A percentile compares a stretch with the other conserved stretches of the same genome.
Conservation (phyloP, 768 basidiomycete species). For the Lentinus tigrinus region DNA sequence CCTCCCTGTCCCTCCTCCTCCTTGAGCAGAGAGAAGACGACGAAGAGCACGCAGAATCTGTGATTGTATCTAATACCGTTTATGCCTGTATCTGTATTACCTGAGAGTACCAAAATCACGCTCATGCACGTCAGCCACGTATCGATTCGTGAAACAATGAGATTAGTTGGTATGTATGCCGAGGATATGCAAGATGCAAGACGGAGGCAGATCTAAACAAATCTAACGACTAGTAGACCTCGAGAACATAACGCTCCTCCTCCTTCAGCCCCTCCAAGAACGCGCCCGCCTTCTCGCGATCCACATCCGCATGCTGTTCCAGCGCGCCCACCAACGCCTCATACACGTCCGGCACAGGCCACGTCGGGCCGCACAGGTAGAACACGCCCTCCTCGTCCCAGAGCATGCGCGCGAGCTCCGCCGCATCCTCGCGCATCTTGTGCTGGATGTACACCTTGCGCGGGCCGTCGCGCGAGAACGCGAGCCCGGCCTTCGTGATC, state of each 20-base stretch:
- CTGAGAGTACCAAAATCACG: too few species aligned
- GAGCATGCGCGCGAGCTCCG: slow-evolving; percentile 71
- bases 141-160: too few species aligned
- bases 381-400: slow-evolving; percentile 77
- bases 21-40: background rate
- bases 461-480: slow-evolving; percentile 92
- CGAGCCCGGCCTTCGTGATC: slow-evolving; percentile 88
- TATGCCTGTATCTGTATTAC: too few species aligned
- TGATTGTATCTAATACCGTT: too few species aligned
- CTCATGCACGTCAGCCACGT: too few species aligned
- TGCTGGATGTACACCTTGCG: slow-evolving; percentile 98
- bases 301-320: slow-evolving; percentile 65
- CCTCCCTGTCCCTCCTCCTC: slow-evolving; percentile 30
- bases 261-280: slow-evolving; percentile 91
- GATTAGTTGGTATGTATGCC: too few species aligned
- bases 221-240: slow-evolving; percentile 48
- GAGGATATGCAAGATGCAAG: background rate
- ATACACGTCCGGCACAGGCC: slow-evolving; percentile 99
- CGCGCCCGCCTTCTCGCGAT: slow-evolving; percentile 64
- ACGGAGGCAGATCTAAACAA: background rate
- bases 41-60: too few species aligned
- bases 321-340: slow-evolving; percentile 87
- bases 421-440: slow-evolving; percentile 92
- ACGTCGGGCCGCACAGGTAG: slow-evolving; percentile 97
- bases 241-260: slow-evolving; percentile 95